These are phyloP conservation scores for Selenicereus undatus DNA, from an alignment of 148 eudicot genomes.

Conservation along the genomic window DNA sequence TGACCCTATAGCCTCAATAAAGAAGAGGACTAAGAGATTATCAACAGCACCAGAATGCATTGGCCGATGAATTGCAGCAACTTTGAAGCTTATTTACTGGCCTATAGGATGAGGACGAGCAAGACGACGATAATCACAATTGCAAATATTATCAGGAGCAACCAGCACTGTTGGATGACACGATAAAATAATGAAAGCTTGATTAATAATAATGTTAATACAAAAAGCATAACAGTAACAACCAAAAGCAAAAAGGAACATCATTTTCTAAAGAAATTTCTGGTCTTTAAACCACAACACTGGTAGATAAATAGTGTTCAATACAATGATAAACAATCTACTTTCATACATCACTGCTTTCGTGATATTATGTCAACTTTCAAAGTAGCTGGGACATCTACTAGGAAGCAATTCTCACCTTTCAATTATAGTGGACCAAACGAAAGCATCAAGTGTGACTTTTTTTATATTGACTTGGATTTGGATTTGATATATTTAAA, in stretches of 20 bases:
- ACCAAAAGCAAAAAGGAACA: background rate
- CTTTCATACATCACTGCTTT: too few relatives aligned
- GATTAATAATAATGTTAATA: background rate
- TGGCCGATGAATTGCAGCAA: constrained; percentile 1
- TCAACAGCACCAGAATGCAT: constrained; percentile 6
- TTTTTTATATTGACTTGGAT: too few relatives aligned
- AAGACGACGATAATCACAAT: constrained; percentile 44
- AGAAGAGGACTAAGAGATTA: too few relatives aligned
- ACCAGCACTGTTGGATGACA: constrained; percentile 54
- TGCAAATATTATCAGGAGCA: constrained; percentile 46
- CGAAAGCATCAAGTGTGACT: too few relatives aligned
- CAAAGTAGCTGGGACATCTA: background rate
- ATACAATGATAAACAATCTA: too few relatives aligned
- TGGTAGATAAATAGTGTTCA: too few relatives aligned
- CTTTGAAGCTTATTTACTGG: constrained; percentile 15
- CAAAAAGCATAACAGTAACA: background rate
- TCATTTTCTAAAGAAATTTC: background rate
- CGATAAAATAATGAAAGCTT: background rate
- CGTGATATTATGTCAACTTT: too few relatives aligned
- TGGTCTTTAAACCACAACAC: background rate
- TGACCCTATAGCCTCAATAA: constrained; percentile 12
- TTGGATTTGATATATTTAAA: too few relatives aligned
- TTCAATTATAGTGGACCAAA: background rate
- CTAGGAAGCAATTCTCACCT: background rate
- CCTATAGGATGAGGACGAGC: constrained; percentile 43